Percentiles rank a stretch among this genome's conserved stretches.
These are phyloP conservation scores for Amesomyces nigricolor DNA, from an alignment of 2,329 filamentous ascomycete genomes.

Conservation along the genomic window DNA sequence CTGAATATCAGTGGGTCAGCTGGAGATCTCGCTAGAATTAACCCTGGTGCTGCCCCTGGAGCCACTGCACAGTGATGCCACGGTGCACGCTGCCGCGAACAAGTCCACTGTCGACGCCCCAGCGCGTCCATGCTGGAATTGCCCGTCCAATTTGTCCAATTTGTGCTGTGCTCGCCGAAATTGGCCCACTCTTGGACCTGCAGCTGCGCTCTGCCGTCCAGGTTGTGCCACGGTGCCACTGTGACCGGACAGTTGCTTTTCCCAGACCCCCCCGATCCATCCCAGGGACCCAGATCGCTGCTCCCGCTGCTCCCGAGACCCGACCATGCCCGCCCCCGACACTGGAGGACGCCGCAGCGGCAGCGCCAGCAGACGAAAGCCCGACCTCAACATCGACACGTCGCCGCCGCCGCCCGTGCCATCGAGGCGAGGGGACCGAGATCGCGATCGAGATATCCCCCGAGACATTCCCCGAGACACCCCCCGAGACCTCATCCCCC, in stretches of 20 bases:
- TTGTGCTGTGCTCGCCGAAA: slow-evolving; percentile 1
- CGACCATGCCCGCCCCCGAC: slow-evolving; percentile 15
- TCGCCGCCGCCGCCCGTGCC: slow-evolving; percentile 16
- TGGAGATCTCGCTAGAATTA: slow-evolving; percentile 8
- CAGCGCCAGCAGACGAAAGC: slow-evolving; percentile 22
- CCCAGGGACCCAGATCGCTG: not conserved
- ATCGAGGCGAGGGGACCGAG: not conserved
- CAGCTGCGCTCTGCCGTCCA: slow-evolving; percentile 10
- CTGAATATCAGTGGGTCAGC: not conserved
- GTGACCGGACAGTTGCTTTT: slow-evolving; percentile 16
- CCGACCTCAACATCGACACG: slow-evolving; percentile 27
- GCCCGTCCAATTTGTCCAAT: not conserved
- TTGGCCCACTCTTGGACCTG: slow-evolving; percentile 1
- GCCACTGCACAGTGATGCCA: too few species aligned
- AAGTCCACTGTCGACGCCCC: too few species aligned
- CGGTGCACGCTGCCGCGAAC: too few species aligned
- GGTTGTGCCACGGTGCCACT: not conserved
- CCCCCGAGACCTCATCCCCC: not conserved
- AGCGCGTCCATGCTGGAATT: too few species aligned
- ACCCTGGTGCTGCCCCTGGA: slow-evolving; percentile 1
- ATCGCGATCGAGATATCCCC: not conserved
- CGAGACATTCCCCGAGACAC: not conserved
- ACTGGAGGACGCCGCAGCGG: slow-evolving; percentile 16
- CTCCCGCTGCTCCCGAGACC: not conserved
- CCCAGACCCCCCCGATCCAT: not conserved